Percentiles rank a stretch among this genome's conserved stretches.
Evolutionary conservation across 2,329 filamentous ascomycete species (phyloP).

Genomic region (Aspergillus clavatus): DNA sequence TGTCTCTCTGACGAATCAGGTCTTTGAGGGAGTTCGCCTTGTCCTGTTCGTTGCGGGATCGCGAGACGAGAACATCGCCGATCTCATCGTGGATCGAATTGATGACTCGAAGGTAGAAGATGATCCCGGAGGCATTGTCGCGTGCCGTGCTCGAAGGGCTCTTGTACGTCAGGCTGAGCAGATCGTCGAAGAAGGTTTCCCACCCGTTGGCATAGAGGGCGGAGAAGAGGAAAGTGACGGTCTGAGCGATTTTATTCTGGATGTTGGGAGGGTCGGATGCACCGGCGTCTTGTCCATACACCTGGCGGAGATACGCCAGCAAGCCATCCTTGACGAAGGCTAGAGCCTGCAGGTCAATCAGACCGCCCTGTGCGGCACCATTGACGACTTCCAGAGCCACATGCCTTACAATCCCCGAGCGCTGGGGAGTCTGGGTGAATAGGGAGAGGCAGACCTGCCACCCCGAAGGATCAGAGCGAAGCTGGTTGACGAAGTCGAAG

Average conservation of each 20-base stretch:
- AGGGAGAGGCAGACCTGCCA: constrained; percentile 87
- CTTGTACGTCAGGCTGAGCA: constrained; percentile 67
- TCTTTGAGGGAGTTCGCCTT: constrained; percentile 90
- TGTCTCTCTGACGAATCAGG: constrained; percentile 76
- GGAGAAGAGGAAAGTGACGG: constrained; percentile 88
- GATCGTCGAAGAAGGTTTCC: constrained; percentile 87
- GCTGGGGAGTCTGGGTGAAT: constrained; percentile 71
- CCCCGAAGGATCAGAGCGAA: constrained; percentile 75
- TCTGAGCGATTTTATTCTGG: constrained; percentile 97
- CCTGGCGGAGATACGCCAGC: constrained; percentile 71
- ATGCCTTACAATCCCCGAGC: constrained; percentile 79
- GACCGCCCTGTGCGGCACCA: constrained; percentile 76
- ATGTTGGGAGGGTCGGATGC: constrained; percentile 67
- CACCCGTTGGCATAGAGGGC: constrained; percentile 80
- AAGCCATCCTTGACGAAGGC: constrained; percentile 73
- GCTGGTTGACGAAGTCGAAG: constrained; percentile 57
- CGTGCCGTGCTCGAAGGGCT: constrained; percentile 52
- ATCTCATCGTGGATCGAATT: constrained; percentile 95
- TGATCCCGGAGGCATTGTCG: constrained; percentile 69
- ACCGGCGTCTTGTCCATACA: constrained; percentile 59
- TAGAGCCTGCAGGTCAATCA: constrained; percentile 68
- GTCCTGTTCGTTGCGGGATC: constrained; percentile 72
- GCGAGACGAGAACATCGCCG: constrained; percentile 80
- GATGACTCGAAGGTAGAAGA: constrained; percentile 84
- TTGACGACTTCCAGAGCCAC: constrained; percentile 91